Evolutionary conservation across 1,284 basidiomycete species (phyloP).

Genomic region (Leccinum fuscescens): DNA sequence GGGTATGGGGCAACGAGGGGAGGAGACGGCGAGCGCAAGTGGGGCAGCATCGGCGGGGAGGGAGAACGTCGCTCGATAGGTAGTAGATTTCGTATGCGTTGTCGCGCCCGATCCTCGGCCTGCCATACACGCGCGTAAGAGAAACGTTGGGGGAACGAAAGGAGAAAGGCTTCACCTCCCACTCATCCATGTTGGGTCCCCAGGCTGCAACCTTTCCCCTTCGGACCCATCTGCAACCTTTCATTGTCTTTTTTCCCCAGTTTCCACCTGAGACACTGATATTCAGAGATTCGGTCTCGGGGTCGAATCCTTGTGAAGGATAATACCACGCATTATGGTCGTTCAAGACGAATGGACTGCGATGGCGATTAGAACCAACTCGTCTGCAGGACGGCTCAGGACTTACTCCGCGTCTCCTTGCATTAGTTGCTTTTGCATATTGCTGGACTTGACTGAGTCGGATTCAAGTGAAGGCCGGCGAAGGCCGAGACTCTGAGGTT

Average conservation of each 20-base stretch:
- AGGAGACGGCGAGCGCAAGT: constrained; percentile 58
- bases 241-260: constrained; percentile 73
- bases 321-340: constrained; percentile 79
- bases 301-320: constrained; percentile 63
- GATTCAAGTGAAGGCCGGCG: constrained; percentile 16
- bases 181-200: constrained; percentile 77
- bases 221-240: constrained; percentile 71
- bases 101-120: constrained; percentile 77
- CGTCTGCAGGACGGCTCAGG: background rate
- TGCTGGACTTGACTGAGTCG: background rate
- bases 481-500: constrained; percentile 16
- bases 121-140: constrained; percentile 31
- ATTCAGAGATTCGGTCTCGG: constrained; percentile 55
- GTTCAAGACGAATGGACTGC: constrained; percentile 51
- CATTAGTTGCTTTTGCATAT: constrained; percentile 27
- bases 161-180: constrained; percentile 57
- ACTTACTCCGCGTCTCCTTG: constrained; percentile 35
- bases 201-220: constrained; percentile 74
- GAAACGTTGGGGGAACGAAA: constrained; percentile 6
- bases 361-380: constrained; percentile 6
- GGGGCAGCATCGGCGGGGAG: constrained; percentile 57
- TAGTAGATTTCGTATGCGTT: constrained; percentile 66
- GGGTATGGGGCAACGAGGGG: constrained; percentile 68
- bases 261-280: constrained; percentile 57
- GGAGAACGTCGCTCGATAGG: constrained; percentile 56